These are phyloP conservation scores for Cardamine chenopodiifolia DNA, from an alignment of 345 rosid species.

Conservation along the genomic window DNA sequence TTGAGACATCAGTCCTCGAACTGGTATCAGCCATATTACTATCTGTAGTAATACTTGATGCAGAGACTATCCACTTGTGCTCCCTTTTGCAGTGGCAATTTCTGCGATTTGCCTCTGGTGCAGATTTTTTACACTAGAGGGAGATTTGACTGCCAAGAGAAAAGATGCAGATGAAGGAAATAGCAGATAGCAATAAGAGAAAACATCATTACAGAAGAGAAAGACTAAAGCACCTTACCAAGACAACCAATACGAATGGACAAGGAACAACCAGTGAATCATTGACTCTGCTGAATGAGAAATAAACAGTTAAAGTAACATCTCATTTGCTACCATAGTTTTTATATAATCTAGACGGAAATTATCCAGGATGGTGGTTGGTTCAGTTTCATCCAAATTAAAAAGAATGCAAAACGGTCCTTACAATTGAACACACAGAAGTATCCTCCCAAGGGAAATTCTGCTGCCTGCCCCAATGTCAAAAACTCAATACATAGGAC, in stretches of 20 bases:
- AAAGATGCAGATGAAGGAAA: background rate
- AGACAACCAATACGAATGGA: conserved; percentile 28
- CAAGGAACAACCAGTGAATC: conserved; percentile 37
- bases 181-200: background rate
- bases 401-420: background rate
- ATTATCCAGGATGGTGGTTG: background rate
- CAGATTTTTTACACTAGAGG: conserved; percentile 20
- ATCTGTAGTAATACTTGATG: conserved; percentile 52
- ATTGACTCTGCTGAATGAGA: conserved; percentile 23
- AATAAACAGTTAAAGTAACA: background rate
- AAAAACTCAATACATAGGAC: conserved; percentile 3
- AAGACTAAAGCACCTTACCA: conserved; percentile 23
- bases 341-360: background rate
- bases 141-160: conserved; percentile 21
- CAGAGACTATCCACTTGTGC: conserved; percentile 49
- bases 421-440: conserved; percentile 6
- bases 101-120: conserved; percentile 16
- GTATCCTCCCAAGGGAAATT: background rate
- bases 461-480: background rate
- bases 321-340: conserved; percentile 2
- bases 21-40: conserved; percentile 78
- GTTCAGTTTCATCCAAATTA: conserved; percentile 11
- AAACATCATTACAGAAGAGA: conserved; percentile 12
- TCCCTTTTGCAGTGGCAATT: conserved; percentile 44
- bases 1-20: conserved; percentile 83